Evolutionary conservation across 192 early-diverging fungal genomes (phyloP).

Genomic region (Coemansia sp.): DNA sequence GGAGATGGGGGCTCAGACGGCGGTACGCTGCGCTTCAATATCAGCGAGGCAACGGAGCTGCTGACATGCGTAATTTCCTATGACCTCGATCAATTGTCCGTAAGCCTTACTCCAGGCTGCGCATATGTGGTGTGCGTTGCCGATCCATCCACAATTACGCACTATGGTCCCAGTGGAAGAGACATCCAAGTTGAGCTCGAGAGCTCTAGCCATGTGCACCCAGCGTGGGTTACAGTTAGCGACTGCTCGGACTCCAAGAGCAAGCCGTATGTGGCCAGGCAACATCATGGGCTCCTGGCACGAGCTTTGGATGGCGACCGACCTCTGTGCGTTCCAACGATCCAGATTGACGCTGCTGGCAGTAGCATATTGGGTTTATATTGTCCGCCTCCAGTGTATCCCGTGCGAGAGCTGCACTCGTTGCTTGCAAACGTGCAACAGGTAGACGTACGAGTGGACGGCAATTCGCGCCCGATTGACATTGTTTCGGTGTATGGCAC

Average conservation of each 20-base stretch:
- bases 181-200: background rate
- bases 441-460: background rate
- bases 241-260: background rate
- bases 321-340: conserved; percentile 1
- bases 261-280: background rate
- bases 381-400: background rate
- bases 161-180: background rate
- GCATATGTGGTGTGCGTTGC: conserved; percentile 27
- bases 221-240: background rate
- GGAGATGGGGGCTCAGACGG: background rate
- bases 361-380: background rate
- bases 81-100: conserved; percentile 8
- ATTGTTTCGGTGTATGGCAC: conserved; percentile 16
- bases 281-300: background rate
- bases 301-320: background rate
- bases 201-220: background rate
- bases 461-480: background rate
- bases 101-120: conserved; percentile 9
- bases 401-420: conserved; percentile 3
- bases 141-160: background rate
- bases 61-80: conserved; percentile 12
- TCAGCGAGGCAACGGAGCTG: background rate
- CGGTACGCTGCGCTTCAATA: background rate
- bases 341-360: conserved; percentile 2
- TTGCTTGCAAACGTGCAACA: background rate